Percentiles rank a stretch among this genome's conserved stretches.
Conservation (phyloP, 192 early-diverging fungal species). For the Podila epigama region DNA sequence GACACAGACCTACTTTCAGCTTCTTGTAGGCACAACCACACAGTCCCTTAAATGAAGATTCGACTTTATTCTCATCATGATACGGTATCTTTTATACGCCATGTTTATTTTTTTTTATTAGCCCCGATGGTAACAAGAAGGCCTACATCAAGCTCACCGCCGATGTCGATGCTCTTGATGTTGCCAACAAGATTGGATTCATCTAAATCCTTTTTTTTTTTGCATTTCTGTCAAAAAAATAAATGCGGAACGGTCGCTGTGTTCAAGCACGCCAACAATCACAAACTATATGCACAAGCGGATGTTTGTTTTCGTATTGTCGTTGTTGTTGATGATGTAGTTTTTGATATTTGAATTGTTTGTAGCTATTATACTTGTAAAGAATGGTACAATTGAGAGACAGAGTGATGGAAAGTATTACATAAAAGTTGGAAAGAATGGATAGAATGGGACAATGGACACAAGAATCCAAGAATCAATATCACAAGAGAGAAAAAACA, state of each 20-base stretch:
- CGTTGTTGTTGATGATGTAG: neutral
- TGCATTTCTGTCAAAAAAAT: neutral
- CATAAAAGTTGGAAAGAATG: no score
- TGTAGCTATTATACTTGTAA: no score
- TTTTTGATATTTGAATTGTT: neutral
- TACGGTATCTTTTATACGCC: neutral
- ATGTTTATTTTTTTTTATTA: constrained; percentile 26
- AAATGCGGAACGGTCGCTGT: neutral
- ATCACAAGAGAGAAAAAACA: neutral
- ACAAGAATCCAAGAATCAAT: no score
- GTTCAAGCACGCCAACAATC: neutral
- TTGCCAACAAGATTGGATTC: constrained; percentile 88
- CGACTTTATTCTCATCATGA: neutral
- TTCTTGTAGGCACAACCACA: no score
- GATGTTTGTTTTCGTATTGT: neutral
- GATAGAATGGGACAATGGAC: no score
- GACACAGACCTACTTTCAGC: no score
- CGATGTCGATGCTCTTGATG: constrained; percentile 98
- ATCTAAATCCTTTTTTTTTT: constrained; percentile 50
- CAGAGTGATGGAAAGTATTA: no score
- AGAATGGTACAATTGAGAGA: no score
- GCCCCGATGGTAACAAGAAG: constrained; percentile 98
- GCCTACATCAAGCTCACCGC: constrained; percentile 96
- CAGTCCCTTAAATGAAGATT: no score
- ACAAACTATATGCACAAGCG: neutral